Percentiles rank a stretch among this genome's conserved stretches.
These are phyloP conservation scores for Curvularia lunata DNA, from an alignment of 2,329 filamentous ascomycete genomes.

Conservation along the genomic window DNA sequence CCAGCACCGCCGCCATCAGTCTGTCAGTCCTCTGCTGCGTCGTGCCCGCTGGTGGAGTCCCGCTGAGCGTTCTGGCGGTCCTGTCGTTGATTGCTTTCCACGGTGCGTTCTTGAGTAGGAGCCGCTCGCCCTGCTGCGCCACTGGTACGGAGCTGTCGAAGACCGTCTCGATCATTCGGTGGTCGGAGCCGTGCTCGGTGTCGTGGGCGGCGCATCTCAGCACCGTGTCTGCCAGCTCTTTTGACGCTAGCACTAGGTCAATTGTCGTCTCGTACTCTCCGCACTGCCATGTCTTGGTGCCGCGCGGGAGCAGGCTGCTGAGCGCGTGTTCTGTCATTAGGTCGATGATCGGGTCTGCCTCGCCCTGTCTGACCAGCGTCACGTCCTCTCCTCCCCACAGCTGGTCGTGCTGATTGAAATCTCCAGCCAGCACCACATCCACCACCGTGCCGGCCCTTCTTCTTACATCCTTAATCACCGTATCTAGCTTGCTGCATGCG, in stretches of 20 bases:
- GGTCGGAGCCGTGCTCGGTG: conserved; percentile 19
- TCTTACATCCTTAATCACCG: conserved; percentile 8
- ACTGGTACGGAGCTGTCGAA: conserved; percentile 15
- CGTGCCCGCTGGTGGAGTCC: conserved; percentile 2
- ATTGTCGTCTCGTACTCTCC: conserved; percentile 14
- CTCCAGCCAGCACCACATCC: conserved; percentile 19
- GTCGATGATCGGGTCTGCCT: conserved; percentile 22
- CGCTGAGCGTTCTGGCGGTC: conserved; percentile 3
- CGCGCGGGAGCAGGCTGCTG: conserved; percentile 17
- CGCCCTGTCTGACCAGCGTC: conserved; percentile 14
- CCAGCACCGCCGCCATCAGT: conserved; percentile 9
- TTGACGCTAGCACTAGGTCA: conserved; percentile 17
- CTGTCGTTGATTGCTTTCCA: conserved; percentile 20
- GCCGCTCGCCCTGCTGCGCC: conserved; percentile 15
- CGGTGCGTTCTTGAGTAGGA: conserved; percentile 23
- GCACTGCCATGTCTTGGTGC: background rate
- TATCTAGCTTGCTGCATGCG: conserved; percentile 3
- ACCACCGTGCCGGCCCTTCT: conserved; percentile 12
- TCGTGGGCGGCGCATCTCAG: conserved; percentile 16
- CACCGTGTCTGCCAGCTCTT: conserved; percentile 12
- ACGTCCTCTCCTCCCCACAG: conserved; percentile 19
- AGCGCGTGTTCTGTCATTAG: conserved; percentile 22
- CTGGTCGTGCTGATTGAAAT: conserved; percentile 22
- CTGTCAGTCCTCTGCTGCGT: conserved; percentile 11
- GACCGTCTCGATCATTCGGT: conserved; percentile 19